Percentiles rank a stretch among this genome's conserved stretches.
Evolutionary conservation across 106 monocot genomes (phyloP).

Genomic region (Xerophyta viscosa): DNA sequence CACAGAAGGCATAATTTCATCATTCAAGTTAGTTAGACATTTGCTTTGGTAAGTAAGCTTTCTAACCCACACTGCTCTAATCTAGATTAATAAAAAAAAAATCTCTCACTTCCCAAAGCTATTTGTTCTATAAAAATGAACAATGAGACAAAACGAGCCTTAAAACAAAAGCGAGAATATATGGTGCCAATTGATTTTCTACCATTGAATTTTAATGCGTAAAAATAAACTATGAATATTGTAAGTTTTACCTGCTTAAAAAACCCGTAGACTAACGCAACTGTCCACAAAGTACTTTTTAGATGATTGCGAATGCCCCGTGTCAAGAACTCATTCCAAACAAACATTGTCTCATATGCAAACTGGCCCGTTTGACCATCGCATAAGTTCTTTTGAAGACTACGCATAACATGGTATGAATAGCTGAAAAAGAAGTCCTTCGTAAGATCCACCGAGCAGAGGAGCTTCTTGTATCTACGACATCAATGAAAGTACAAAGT

Average conservation of each 20-base stretch:
- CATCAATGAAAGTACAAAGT: conserved; percentile 19
- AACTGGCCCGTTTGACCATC: conserved; percentile 34
- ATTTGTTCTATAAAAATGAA: no score
- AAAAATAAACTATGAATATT: not conserved
- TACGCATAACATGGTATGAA: conserved; percentile 87
- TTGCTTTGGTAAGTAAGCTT: no score
- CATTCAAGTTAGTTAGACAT: no score
- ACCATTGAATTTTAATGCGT: no score
- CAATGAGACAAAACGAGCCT: no score
- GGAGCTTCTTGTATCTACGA: conserved; percentile 89
- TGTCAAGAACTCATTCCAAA: conserved; percentile 96
- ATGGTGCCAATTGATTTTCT: no score
- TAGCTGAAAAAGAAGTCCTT: conserved; percentile 99
- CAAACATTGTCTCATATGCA: conserved; percentile 92
- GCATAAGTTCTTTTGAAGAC: conserved; percentile 81
- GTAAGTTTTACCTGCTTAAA: conserved; percentile 69
- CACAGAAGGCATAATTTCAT: no score
- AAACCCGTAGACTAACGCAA: conserved; percentile 90
- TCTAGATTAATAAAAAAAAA: no score
- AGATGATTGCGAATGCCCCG: conserved; percentile 59
- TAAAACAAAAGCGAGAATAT: no score
- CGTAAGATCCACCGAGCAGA: conserved; percentile 77
- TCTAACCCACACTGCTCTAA: no score
- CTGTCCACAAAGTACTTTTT: conserved; percentile 80
- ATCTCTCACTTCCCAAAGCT: no score